Base-by-base conservation (phyloP, 2,329 filamentous ascomycete species). In the Reticulascus tulasneorum region DNA sequence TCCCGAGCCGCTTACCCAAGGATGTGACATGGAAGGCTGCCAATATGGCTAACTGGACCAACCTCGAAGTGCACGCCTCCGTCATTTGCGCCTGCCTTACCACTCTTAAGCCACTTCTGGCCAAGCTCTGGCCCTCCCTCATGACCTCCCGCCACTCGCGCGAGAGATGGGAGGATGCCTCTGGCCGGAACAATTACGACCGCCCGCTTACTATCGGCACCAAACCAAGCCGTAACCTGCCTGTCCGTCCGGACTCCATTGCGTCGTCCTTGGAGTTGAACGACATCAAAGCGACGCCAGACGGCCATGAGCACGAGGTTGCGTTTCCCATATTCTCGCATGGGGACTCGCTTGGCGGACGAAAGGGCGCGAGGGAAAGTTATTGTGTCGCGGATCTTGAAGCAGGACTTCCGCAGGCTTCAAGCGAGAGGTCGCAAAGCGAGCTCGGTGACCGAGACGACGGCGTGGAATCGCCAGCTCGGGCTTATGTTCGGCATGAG, bases 61-160 rank as follows among this genome's bases (percentile, higher is more conserved):
- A 43, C 9, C 45, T 60, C 38, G 59, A 64, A 29, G 54, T 60
- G 38, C 59, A 60, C 46, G 47, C 55, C 6, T 54, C 55, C 35
- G 59, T 64, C 23, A 46, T 52, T 8, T 60, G 59, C 37, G 59
- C 60, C 23, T 60, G 55, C 45, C 51, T 60, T 26, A 58, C 60
- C 37, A 62, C 59, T 7, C 51, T 64, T 9, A 64, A 63, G 29
- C 62, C 61, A 2, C 49, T 63, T 11, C 45, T 60, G 20, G 60
- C 63, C 21, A 62, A 53, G 22, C 48, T 56, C 33, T 63, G 65
- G 7, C 45, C 45, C 12, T 19, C 11, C n/a, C 30, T 45, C 28
- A 26, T 23, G 17, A 8, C 37, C 24, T 13, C 27, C 23, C 11
- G 24, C 31, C 5, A 24, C 36, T 19, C 20, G 24, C 35, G 38